phyloP scores from a whole-genome alignment of 2,329 filamentous ascomycete species.

The Aureobasidium namibiae region DNA sequence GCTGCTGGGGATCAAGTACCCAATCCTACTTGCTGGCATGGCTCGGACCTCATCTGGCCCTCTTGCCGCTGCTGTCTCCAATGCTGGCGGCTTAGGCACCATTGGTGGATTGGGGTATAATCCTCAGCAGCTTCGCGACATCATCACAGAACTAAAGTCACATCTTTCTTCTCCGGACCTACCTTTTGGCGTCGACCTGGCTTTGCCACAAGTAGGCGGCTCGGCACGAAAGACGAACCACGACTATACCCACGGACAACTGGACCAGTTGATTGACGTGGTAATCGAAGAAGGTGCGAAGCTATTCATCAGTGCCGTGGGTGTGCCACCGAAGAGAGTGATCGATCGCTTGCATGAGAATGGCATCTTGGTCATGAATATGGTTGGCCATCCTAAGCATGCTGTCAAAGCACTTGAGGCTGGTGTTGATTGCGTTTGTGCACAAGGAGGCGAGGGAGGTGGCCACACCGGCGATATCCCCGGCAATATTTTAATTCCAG shows the following conservation, averaged over 20 bases:
- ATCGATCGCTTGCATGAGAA: constrained; percentile 71
- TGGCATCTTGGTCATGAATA: constrained; percentile 87
- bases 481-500: constrained; percentile 76
- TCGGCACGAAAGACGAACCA: constrained; percentile 83
- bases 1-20: constrained; percentile 77
- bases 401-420: constrained; percentile 78
- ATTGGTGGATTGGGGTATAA: constrained; percentile 60
- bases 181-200: constrained; percentile 86
- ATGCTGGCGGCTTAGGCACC: constrained; percentile 70
- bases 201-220: constrained; percentile 80
- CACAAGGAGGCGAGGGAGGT: constrained; percentile 88
- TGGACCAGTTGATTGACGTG: constrained; percentile 81
- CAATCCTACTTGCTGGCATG: constrained; percentile 90
- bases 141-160: constrained; percentile 79
- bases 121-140: constrained; percentile 64
- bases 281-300: constrained; percentile 75
- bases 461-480: constrained; percentile 87
- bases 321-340: constrained; percentile 66
- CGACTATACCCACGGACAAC: constrained; percentile 84
- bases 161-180: constrained; percentile 58
- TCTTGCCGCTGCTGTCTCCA: constrained; percentile 79
- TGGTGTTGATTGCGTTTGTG: constrained; percentile 84
- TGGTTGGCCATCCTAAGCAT: constrained; percentile 90
- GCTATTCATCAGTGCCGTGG: constrained; percentile 82
- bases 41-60: constrained; percentile 70